These are phyloP conservation scores for Calonectria henricotiae DNA, from an alignment of 2,329 filamentous ascomycete species.

Conservation along the genomic window DNA sequence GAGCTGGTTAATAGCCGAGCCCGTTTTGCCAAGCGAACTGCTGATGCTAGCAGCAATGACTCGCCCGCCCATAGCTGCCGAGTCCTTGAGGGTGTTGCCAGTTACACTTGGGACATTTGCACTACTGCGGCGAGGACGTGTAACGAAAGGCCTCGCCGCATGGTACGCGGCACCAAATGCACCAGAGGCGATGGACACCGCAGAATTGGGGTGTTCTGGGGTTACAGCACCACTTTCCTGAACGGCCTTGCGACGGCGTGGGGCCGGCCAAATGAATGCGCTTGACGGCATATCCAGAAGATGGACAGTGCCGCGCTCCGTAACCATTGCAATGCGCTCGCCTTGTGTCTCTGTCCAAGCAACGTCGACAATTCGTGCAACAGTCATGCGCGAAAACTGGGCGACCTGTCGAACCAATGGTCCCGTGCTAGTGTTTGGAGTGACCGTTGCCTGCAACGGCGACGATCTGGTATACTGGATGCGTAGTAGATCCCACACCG, in stretches of 20 bases:
- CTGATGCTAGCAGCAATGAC: conserved; percentile 82
- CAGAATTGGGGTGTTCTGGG: conserved; percentile 68
- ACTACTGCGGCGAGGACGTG: conserved; percentile 70
- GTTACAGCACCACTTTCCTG: conserved; percentile 65
- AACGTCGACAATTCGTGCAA: conserved; percentile 91
- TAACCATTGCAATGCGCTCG: conserved; percentile 89
- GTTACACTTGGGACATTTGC: conserved; percentile 57
- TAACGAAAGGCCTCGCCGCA: conserved; percentile 75
- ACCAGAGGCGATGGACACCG: conserved; percentile 80
- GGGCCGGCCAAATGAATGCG: conserved; percentile 90
- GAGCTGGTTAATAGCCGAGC: conserved; percentile 78
- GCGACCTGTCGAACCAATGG: conserved; percentile 86
- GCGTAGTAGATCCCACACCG: conserved; percentile 84
- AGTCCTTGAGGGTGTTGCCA: conserved; percentile 68
- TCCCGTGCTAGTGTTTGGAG: conserved; percentile 64
- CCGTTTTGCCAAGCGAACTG: conserved; percentile 82
- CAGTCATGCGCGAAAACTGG: conserved; percentile 91
- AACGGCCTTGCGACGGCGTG: conserved; percentile 67
- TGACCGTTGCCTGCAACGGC: conserved; percentile 68
- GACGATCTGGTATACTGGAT: conserved; percentile 76
- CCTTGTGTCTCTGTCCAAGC: conserved; percentile 88
- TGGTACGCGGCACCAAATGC: conserved; percentile 80
- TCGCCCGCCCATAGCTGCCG: conserved; percentile 80
- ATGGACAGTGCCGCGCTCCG: conserved; percentile 95
- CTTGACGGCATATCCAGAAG: conserved; percentile 88